Base-by-base conservation (phyloP, 257 asterid genomes). In the Solanum peruvianum region DNA sequence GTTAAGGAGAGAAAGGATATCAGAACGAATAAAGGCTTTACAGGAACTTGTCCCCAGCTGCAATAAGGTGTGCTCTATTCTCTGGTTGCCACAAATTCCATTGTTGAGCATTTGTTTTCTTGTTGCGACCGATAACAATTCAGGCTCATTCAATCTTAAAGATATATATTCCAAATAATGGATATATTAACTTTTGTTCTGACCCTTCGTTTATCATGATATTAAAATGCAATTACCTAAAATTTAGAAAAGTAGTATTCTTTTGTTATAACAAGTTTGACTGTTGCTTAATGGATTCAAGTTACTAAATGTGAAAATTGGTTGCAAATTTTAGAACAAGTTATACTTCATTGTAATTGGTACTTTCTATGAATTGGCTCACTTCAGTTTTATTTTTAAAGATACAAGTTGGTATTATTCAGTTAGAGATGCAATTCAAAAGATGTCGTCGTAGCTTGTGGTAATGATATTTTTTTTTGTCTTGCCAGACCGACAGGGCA, bases 31-130 rank as follows among this genome's bases (percentile, higher is more conserved):
- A 67, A 95, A 92, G 94, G 98, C 98, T 73, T 90, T 95, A 94
- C 96, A 95, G 87, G 96, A 95, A 90, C 92, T 94, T 70, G 98
- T 94, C 89, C 98, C 98, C 86, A 93, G 95, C 94, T 94, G 97
- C 90, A 95, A 92, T 90, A 95, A 95, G 95, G 98, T 76, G 35
- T 42, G 60, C 56, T 95, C 71, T 85, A 89, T 77, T 9, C 52
- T 12, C 31, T 77, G 25, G 83, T 25, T 42, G 25, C 83, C 37
- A 45, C 84, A 45, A 78, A 45, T 78, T 78, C 62, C 13, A 7
- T 42, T 42, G 83, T n/a, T 77, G 60, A 42, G n/a, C 83, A 77
- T 77, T 77, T 13, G 1, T 76, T 14, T 52, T 76, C 9, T n/a
- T n/a, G 37, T 76, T 42, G 62, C 83, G 0, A 77, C 83, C n/a